Conservation (phyloP, 2,329 filamentous ascomycete species). For the Scytalidium sp. region DNA sequence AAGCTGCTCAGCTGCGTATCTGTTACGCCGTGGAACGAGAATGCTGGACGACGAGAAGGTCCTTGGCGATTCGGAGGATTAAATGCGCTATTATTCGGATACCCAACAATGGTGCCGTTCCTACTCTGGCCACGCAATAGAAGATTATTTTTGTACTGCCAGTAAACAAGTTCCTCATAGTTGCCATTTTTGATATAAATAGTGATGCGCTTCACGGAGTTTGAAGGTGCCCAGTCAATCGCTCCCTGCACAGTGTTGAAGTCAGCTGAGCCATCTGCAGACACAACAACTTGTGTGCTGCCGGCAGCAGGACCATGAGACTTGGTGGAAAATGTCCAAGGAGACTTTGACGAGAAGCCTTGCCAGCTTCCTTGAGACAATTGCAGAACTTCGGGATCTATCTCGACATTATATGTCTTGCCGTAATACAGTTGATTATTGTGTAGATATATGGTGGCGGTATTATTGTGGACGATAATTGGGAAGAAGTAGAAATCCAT, state of each 20-base stretch:
- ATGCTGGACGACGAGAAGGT: background rate
- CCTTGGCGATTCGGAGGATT: background rate
- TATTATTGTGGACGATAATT: background rate
- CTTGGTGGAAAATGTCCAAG: background rate
- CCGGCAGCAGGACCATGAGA: background rate
- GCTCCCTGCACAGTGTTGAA: background rate
- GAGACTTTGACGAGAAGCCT: background rate
- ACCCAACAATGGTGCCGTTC: background rate
- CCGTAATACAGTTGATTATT: background rate
- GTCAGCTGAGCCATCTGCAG: background rate
- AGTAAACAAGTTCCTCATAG: background rate
- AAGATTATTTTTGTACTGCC: background rate
- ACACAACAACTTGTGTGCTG: background rate
- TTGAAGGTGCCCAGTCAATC: background rate
- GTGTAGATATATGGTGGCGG: background rate
- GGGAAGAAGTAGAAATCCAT: background rate
- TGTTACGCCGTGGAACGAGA: background rate
- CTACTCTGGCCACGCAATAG: background rate
- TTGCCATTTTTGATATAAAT: background rate
- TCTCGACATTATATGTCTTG: background rate
- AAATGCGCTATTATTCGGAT: background rate
- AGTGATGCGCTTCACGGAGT: background rate
- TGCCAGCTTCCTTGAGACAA: background rate
- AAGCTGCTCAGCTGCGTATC: background rate
- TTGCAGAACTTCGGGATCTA: background rate